phyloP scores from a whole-genome alignment of 805 yeast species.

The Teunomyces atbi region DNA sequence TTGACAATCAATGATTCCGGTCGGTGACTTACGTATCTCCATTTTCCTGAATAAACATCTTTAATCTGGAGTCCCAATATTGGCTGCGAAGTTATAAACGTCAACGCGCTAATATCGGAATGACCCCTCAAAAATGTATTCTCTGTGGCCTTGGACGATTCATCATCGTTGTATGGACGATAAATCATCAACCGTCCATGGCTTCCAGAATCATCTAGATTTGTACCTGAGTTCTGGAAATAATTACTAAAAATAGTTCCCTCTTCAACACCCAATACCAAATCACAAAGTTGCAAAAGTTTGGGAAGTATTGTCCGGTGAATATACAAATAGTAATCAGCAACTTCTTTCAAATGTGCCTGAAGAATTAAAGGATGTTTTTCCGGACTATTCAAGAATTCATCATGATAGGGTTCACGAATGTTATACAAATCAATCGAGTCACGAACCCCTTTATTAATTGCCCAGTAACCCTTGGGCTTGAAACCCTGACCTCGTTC shows the following conservation, averaged over 20 bases:
- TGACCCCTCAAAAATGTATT: slow-evolving; percentile 12
- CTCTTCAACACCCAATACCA: slow-evolving; percentile 47
- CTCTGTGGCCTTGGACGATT: slow-evolving; percentile 7
- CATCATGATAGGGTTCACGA: slow-evolving; percentile 36
- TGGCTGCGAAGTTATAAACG: slow-evolving; percentile 13
- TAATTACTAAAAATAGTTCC: slow-evolving; percentile 39
- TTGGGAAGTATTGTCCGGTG: slow-evolving; percentile 38
- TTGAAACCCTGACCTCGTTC: slow-evolving; percentile 49
- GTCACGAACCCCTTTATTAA: slow-evolving; percentile 43
- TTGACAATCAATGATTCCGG: slow-evolving; percentile 12
- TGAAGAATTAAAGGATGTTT: slow-evolving; percentile 41
- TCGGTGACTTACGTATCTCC: slow-evolving; percentile 13
- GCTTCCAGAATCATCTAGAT: slow-evolving; percentile 31
- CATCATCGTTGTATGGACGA: slow-evolving; percentile 9
- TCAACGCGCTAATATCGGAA: slow-evolving; percentile 11
- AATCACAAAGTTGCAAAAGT: slow-evolving; percentile 40
- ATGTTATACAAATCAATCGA: slow-evolving; percentile 45
- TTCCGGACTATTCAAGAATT: slow-evolving; percentile 23
- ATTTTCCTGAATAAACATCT: slow-evolving; percentile 10
- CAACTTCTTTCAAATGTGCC: slow-evolving; percentile 39
- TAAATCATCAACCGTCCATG: slow-evolving; percentile 34
- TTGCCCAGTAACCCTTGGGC: slow-evolving; percentile 49
- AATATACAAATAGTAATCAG: slow-evolving; percentile 36
- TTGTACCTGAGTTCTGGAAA: slow-evolving; percentile 31
- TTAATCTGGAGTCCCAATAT: slow-evolving; percentile 11